Conservation (phyloP, 805 yeast species). For the Cyberlindnera petersonii region DNA sequence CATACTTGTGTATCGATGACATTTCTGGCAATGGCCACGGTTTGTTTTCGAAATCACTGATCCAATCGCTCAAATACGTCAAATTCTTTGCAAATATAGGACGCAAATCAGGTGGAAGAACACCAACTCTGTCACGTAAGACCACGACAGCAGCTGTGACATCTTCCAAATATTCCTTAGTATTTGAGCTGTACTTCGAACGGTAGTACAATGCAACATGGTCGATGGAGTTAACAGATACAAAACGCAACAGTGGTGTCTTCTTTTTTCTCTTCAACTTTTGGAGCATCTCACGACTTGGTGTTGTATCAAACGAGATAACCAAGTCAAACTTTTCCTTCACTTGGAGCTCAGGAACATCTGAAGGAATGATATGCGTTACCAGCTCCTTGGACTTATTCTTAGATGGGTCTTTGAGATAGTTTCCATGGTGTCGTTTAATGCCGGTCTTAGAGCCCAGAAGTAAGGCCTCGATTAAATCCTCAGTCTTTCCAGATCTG, state of each 20-base stretch:
- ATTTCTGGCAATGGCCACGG: conserved; percentile 82
- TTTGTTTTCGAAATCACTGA: conserved; percentile 37
- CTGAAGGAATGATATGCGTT: conserved; percentile 22
- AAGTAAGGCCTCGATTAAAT: conserved; percentile 66
- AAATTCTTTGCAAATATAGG: conserved; percentile 70
- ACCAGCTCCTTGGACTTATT: conserved; percentile 25
- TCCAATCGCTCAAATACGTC: conserved; percentile 58
- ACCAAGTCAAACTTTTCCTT: conserved; percentile 48
- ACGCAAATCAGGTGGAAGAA: conserved; percentile 71
- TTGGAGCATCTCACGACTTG: conserved; percentile 37
- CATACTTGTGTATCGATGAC: conserved; percentile 56
- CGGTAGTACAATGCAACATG: conserved; percentile 62
- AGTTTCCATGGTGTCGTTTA: conserved; percentile 58
- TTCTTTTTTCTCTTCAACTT: conserved; percentile 28
- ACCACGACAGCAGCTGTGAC: conserved; percentile 82
- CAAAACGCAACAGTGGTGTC: conserved; percentile 62
- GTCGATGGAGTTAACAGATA: conserved; percentile 78
- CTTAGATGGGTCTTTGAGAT: conserved; percentile 49
- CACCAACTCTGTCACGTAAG: conserved; percentile 76
- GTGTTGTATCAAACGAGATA: conserved; percentile 60
- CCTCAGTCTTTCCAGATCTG: conserved; percentile 64
- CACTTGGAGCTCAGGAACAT: conserved; percentile 7
- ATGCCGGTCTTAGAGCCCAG: conserved; percentile 57
- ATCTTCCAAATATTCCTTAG: conserved; percentile 51
- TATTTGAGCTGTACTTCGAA: conserved; percentile 26